Conservation (phyloP, 352 stramenopile species). For the Blastocystis sp. region DNA sequence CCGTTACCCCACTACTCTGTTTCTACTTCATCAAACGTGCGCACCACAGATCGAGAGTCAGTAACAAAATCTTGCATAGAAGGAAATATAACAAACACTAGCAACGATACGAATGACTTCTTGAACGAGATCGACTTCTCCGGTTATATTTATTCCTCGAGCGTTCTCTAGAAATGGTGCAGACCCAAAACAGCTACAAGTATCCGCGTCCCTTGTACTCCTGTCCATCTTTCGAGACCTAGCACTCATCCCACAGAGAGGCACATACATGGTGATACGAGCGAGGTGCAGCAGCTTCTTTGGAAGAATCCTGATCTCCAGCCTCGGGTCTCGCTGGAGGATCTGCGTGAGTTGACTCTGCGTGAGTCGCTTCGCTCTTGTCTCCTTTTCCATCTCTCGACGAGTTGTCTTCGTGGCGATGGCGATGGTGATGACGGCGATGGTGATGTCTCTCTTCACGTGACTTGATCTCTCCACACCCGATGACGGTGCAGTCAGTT, state of each 20-base stretch:
- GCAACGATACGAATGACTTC: background rate
- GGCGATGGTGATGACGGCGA: background rate
- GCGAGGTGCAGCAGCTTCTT: background rate
- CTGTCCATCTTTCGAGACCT: constrained; percentile 7
- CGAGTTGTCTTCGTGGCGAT: background rate
- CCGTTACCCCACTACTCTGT: background rate
- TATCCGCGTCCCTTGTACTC: constrained; percentile 25
- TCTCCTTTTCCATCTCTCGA: background rate
- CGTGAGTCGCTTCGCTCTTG: background rate
- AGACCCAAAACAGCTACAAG: background rate
- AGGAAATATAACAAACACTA: constrained; percentile 10
- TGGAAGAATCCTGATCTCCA: background rate
- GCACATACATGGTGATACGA: background rate
- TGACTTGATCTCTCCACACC: constrained; percentile 74
- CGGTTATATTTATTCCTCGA: background rate
- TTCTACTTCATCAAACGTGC: constrained; percentile 53
- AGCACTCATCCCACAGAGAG: background rate
- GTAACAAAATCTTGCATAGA: constrained; percentile 60
- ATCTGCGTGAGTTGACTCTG: too few species aligned
- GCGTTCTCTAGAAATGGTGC: background rate
- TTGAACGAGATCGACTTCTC: background rate
- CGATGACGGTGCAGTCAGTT: constrained; percentile 81
- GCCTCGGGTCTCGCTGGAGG: too few species aligned
- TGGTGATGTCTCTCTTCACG: background rate
- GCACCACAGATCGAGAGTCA: constrained; percentile 26